Evolutionary conservation across 2,329 filamentous ascomycete genomes (phyloP), one percentile per base, ranked within the genome.

Genomic region (Aspergillus fumigatiaffinis): DNA sequence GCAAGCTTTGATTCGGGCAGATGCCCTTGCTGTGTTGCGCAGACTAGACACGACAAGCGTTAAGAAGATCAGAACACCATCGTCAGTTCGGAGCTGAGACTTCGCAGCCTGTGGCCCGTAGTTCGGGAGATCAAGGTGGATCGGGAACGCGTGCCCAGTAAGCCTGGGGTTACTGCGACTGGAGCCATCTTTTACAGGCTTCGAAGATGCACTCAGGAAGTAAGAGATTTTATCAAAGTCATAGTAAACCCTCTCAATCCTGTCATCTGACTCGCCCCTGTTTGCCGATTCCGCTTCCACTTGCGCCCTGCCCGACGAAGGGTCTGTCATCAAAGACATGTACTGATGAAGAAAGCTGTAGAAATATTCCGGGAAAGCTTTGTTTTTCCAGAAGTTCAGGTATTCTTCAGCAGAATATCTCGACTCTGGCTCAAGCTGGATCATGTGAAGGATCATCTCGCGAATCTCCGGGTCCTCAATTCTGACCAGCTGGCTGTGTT

Each of bases 211-310:
- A 14, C 91, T 92, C 1, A 99, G 82, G 57, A 96, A 95, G 70
- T 95, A 96, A 0, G 93, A 92, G 53, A 99, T 96, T 73, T 97
- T 99, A 73, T 99, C 94, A 75, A 97, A 97, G 69, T 99, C 94
- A 65, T 90, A 86, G 69, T 90, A 97, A 0, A 99, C 88, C 47
- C 92, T 86, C 67, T 97, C 91, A 68, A 99, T 97, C 46, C 94
- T 86, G 63, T 97, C 92, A 73, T 99, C 94, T 1, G 92, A 87
- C 73, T 97, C 92, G 59, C 89, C 89, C 53, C 92, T 80, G 67
- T 92, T 95, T 62, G 84, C 86, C 3, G 82, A 77, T 10, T 85
- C 82, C 1, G 88, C 84, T 9, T 88, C 87, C 46, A 91, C 82
- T 10, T 87, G 84, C 53, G 84, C 87, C 62, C 89, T 87, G 0